Conservation (phyloP, 116 monocot species). For the Iris pallida region DNA sequence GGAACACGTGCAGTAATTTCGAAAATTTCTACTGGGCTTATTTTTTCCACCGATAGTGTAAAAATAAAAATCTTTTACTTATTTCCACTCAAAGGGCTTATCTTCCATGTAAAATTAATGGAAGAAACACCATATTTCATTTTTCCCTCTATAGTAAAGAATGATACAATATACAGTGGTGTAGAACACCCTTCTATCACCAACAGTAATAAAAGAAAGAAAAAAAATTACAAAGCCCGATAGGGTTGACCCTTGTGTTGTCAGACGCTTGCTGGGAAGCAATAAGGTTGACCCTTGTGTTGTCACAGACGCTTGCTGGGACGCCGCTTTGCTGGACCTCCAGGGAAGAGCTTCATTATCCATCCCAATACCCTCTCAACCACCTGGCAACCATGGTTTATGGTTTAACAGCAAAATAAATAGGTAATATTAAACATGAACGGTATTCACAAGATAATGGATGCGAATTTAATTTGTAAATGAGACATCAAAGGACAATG, state of each 20-base stretch:
- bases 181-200: background rate
- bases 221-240: background rate
- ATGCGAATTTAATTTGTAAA: too few species aligned
- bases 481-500: too few species aligned
- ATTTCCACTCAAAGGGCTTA: background rate
- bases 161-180: constrained; percentile 16
- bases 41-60: too few species aligned
- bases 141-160: constrained; percentile 10
- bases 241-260: background rate
- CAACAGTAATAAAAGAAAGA: constrained; percentile 4
- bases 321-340: constrained; percentile 82
- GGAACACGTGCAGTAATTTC: too few species aligned
- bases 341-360: constrained; percentile 97
- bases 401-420: background rate
- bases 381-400: constrained; percentile 35
- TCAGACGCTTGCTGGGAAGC: too few species aligned
- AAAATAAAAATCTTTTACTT: background rate
- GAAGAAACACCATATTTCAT: constrained; percentile 12
- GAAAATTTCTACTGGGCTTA: too few species aligned
- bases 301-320: constrained; percentile 80
- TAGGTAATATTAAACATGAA: background rate
- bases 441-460: too few species aligned
- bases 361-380: constrained; percentile 92
- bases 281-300: background rate
- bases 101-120: constrained; percentile 9